Evolutionary conservation across 2,329 filamentous ascomycete genomes (phyloP).

Genomic region (Sporothrix globosa): DNA sequence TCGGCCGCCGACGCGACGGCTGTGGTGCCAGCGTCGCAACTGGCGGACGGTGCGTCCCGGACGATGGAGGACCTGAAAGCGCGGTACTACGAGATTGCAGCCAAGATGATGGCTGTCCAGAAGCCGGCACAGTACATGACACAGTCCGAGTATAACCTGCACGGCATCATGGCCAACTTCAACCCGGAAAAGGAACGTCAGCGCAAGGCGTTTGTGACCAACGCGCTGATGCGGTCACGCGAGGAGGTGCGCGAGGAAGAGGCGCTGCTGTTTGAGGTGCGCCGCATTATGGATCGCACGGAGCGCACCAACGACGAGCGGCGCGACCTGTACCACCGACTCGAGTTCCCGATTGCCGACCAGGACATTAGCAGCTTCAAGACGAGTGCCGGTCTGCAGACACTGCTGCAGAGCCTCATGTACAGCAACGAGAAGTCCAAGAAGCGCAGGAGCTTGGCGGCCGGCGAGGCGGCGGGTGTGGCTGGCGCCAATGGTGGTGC

Average conservation of each 20-base stretch:
- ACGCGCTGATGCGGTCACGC: slow-evolving; percentile 74
- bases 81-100: slow-evolving; percentile 85
- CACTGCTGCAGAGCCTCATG: slow-evolving; percentile 80
- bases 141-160: slow-evolving; percentile 75
- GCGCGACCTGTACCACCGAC: slow-evolving; percentile 79
- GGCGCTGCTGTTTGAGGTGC: slow-evolving; percentile 83
- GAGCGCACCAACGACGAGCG: slow-evolving; percentile 87
- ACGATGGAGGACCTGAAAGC: slow-evolving; percentile 89
- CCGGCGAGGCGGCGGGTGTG: slow-evolving; percentile 56
- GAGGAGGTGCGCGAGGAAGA: slow-evolving; percentile 94
- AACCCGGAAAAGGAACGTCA: slow-evolving; percentile 76
- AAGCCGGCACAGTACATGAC: slow-evolving; percentile 88
- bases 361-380: slow-evolving; percentile 77
- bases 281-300: slow-evolving; percentile 85
- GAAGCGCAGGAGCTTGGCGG: slow-evolving; percentile 76
- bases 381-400: slow-evolving; percentile 76
- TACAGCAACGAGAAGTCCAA: slow-evolving; percentile 78
- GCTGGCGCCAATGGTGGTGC: slow-evolving; percentile 39
- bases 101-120: slow-evolving; percentile 77
- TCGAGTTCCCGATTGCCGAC: slow-evolving; percentile 76
- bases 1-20: slow-evolving; percentile 46
- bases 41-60: slow-evolving; percentile 51
- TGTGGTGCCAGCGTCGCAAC: slow-evolving; percentile 52
- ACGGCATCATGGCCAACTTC: slow-evolving; percentile 86
- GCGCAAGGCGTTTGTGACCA: slow-evolving; percentile 82